A percentile compares a stretch with the other conserved stretches of the same genome.
These are phyloP conservation scores for Nannizziopsis barbatae DNA, from an alignment of 2,329 filamentous ascomycete genomes.

Conservation along the genomic window DNA sequence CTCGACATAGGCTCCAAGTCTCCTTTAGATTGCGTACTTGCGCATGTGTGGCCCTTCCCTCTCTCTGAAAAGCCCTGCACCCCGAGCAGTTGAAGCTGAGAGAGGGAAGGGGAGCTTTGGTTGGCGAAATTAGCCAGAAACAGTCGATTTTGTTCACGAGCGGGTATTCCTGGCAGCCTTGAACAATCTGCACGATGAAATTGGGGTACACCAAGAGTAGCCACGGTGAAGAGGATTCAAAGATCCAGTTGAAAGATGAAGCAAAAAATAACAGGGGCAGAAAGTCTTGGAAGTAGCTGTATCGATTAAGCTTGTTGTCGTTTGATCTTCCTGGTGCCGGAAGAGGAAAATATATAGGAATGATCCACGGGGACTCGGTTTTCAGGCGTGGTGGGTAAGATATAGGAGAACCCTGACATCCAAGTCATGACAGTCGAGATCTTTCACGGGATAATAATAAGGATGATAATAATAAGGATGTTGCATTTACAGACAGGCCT, in stretches of 20 bases:
- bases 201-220: constrained; percentile 31
- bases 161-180: constrained; percentile 23
- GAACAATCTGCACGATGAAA: constrained; percentile 24
- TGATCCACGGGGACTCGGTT: background rate
- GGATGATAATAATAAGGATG: too few species aligned
- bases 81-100: constrained; percentile 27
- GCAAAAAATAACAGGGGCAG: background rate
- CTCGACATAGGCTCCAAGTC: constrained; percentile 33
- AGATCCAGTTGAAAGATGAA: background rate
- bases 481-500: background rate
- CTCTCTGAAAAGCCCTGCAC: constrained; percentile 27
- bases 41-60: constrained; percentile 31
- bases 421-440: background rate
- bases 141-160: constrained; percentile 24
- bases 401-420: constrained; percentile 7
- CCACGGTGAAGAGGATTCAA: constrained; percentile 26
- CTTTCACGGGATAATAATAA: constrained; percentile 1
- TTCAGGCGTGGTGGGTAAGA: constrained; percentile 3
- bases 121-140: constrained; percentile 19
- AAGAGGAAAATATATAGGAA: constrained; percentile 7
- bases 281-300: background rate
- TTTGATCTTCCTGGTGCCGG: background rate
- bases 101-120: constrained; percentile 27
- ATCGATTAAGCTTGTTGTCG: background rate
- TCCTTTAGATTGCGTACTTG: constrained; percentile 22